A percentile compares a stretch with the other conserved stretches of the same genome.
These are phyloP conservation scores for Truncatella angustata DNA, from an alignment of 2,329 filamentous ascomycete genomes.

Conservation along the genomic window DNA sequence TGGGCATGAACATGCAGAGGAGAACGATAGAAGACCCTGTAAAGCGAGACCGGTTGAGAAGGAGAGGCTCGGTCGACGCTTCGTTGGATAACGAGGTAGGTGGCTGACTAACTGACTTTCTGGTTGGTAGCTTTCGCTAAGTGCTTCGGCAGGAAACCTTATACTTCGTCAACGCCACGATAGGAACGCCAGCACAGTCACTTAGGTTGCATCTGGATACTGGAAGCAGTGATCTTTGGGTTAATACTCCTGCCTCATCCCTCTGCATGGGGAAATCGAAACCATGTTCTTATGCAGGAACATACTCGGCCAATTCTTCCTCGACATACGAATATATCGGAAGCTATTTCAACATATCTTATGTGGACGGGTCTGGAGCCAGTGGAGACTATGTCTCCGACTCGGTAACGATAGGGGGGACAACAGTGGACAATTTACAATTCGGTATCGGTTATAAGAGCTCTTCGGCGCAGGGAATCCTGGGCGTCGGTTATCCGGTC, in stretches of 20 bases:
- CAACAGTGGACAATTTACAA: slow-evolving; percentile 56
- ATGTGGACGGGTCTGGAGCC: slow-evolving; percentile 78
- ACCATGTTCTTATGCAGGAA: slow-evolving; percentile 61
- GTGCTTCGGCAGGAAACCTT: slow-evolving; percentile 48
- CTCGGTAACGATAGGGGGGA: slow-evolving; percentile 58
- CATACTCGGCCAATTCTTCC: slow-evolving; percentile 68
- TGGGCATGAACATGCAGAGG: slow-evolving; percentile 44
- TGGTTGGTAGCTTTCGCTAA: slow-evolving; percentile 18
- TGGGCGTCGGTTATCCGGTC: slow-evolving; percentile 78
- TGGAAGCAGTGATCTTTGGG: slow-evolving; percentile 68
- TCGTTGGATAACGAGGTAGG: slow-evolving; percentile 56
- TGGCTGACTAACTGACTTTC: neutral
- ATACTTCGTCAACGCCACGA: slow-evolving; percentile 61
- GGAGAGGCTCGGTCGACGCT: slow-evolving; percentile 42
- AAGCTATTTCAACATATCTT: slow-evolving; percentile 81
- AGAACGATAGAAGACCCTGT: slow-evolving; percentile 38
- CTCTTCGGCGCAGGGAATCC: slow-evolving; percentile 65
- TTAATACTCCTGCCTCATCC: slow-evolving; percentile 62
- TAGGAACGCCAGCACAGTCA: slow-evolving; percentile 60
- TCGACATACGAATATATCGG: slow-evolving; percentile 74
- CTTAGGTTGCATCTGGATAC: slow-evolving; percentile 64
- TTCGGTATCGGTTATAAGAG: slow-evolving; percentile 72
- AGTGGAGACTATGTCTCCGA: slow-evolving; percentile 79
- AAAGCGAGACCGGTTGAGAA: slow-evolving; percentile 42
- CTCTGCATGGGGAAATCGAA: slow-evolving; percentile 51